Evolutionary conservation across 208 protist species (phyloP).

Genomic region (Novymonas esmeraldas): DNA sequence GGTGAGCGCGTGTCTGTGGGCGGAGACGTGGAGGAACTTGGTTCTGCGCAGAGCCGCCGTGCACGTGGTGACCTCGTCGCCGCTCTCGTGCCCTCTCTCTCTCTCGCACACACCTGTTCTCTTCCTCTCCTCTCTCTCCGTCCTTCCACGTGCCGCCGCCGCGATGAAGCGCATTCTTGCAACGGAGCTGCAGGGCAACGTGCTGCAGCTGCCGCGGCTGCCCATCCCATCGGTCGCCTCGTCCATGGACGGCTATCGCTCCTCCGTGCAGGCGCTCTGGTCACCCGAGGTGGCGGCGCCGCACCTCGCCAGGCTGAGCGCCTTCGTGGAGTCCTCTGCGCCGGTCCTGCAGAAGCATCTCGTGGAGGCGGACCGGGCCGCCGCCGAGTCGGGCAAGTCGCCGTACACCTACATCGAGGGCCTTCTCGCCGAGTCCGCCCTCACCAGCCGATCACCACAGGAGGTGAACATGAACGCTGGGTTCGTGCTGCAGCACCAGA

Average conservation of each 20-base stretch:
- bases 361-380: constrained; percentile 58
- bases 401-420: constrained; percentile 81
- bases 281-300: constrained; percentile 45
- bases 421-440: constrained; percentile 48
- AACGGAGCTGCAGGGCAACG: constrained; percentile 67
- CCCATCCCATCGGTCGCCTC: constrained; percentile 67
- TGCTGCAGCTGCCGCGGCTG: constrained; percentile 75
- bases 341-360: constrained; percentile 64
- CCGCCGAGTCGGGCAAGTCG: constrained; percentile 37
- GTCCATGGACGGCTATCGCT: constrained; percentile 67
- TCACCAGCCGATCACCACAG: constrained; percentile 62
- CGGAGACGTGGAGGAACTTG: too few relatives aligned
- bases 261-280: constrained; percentile 63
- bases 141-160: too few relatives aligned
- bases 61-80: too few relatives aligned
- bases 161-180: constrained; percentile 70
- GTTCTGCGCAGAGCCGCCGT: too few relatives aligned
- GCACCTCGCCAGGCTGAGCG: constrained; percentile 71
- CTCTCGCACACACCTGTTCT: too few relatives aligned
- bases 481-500: constrained; percentile 62
- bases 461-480: constrained; percentile 76
- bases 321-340: constrained; percentile 61
- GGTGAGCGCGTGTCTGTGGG: too few relatives aligned
- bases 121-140: constrained; percentile 1
- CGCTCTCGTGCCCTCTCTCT: too few relatives aligned